phyloP scores from a whole-genome alignment of 345 rosid genomes.

The Citrus inodora region DNA sequence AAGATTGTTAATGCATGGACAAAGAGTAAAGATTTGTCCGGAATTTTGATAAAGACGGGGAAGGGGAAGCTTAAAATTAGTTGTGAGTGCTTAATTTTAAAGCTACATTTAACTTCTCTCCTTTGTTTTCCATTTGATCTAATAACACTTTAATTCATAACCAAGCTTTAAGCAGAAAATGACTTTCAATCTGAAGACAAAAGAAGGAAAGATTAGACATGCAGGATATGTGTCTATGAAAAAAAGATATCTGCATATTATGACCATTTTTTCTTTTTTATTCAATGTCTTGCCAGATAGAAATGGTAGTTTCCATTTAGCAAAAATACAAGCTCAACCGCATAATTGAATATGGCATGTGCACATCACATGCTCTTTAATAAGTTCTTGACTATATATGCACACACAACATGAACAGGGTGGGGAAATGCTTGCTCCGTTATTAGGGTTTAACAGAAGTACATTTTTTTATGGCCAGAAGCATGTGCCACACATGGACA shows the following conservation, averaged over 20 bases:
- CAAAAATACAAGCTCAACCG: not conserved
- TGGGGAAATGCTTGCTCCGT: not conserved
- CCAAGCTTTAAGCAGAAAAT: not conserved
- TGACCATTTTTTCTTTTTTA: no score
- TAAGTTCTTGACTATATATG: not conserved
- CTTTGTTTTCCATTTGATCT: conserved; percentile 7
- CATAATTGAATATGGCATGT: conserved; percentile 1
- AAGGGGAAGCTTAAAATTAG: not conserved
- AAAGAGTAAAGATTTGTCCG: not conserved
- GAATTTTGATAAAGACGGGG: not conserved
- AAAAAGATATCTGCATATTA: no score
- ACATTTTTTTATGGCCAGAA: not conserved
- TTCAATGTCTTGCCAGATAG: no score
- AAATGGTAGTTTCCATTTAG: not conserved
- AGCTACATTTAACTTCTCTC: not conserved
- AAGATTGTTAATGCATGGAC: not conserved
- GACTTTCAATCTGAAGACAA: not conserved
- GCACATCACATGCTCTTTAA: conserved; percentile 5
- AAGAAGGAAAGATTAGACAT: no score
- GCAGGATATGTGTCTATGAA: no score
- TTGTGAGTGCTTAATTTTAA: not conserved
- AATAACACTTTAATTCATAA: conserved; percentile 5
- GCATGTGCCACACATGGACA: conserved; percentile 19
- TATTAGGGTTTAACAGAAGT: not conserved
- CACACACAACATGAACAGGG: not conserved